A percentile compares a stretch with the other conserved stretches of the same genome.
Conservation (phyloP, 805 yeast species). For the Ogataea philodendri region DNA sequence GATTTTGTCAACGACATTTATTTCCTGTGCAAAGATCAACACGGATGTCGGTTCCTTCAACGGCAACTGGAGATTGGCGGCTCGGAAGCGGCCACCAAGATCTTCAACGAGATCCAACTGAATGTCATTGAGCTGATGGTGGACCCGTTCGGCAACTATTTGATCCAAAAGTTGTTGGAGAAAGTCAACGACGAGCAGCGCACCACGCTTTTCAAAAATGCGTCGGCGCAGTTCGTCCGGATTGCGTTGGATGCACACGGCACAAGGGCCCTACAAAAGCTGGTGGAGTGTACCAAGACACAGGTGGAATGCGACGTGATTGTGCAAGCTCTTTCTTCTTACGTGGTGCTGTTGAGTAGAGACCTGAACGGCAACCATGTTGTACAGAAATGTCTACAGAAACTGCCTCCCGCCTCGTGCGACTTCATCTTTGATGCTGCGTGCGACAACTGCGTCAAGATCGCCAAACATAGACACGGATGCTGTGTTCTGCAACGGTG, state of each 20-base stretch:
- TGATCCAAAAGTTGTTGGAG: slow-evolving; percentile 87
- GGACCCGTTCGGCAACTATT: slow-evolving; percentile 96
- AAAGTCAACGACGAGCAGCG: slow-evolving; percentile 70
- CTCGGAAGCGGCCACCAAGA: slow-evolving; percentile 62
- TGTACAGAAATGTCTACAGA: slow-evolving; percentile 85
- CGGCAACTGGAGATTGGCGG: slow-evolving; percentile 71
- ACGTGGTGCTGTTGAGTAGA: slow-evolving; percentile 75
- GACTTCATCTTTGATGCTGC: slow-evolving; percentile 92
- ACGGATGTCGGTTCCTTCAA: slow-evolving; percentile 92
- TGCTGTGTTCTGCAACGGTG: slow-evolving; percentile 97
- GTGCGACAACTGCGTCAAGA: slow-evolving; percentile 63
- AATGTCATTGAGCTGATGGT: slow-evolving; percentile 86
- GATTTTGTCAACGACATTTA: slow-evolving; percentile 74
- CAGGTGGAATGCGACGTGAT: slow-evolving; percentile 65
- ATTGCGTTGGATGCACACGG: slow-evolving; percentile 95
- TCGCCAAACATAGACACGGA: slow-evolving; percentile 95
- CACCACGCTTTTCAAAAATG: slow-evolving; percentile 62
- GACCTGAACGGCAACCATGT: slow-evolving; percentile 97
- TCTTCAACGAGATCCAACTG: slow-evolving; percentile 75
- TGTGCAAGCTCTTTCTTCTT: slow-evolving; percentile 41
- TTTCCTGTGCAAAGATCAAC: slow-evolving; percentile 89
- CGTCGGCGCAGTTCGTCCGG: slow-evolving; percentile 68
- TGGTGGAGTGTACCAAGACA: slow-evolving; percentile 76
- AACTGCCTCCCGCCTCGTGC: slow-evolving; percentile 62
- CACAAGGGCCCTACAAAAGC: slow-evolving; percentile 89